These are phyloP conservation scores for Coffea canephora DNA, from an alignment of 257 asterid genomes.

Conservation along the genomic window DNA sequence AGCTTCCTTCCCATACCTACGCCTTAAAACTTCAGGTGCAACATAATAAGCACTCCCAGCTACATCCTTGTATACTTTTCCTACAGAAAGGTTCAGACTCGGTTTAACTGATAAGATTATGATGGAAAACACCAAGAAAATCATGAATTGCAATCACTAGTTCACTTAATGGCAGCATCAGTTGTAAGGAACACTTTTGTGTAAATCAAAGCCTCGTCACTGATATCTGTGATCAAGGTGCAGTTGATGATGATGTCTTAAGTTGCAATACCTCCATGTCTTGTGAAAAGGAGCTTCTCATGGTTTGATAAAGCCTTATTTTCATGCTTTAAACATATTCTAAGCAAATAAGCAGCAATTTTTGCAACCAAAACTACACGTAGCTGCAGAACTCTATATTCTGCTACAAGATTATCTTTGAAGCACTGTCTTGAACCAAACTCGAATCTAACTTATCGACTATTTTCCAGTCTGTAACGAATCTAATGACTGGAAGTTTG, in stretches of 20 bases:
- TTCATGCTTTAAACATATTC: not conserved
- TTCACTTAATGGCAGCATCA: not conserved
- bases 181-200: not conserved
- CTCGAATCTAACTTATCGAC: not conserved
- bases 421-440: not conserved
- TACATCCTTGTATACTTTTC: constrained; percentile 62
- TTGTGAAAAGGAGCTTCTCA: not conserved
- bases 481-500: not conserved
- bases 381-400: not conserved
- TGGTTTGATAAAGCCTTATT: not conserved
- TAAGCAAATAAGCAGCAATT: not conserved
- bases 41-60: constrained; percentile 92
- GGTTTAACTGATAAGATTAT: not conserved
- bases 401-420: not conserved
- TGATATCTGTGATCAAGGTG: no score
- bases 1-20: constrained; percentile 70
- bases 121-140: not conserved
- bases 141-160: not conserved
- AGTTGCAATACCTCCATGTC: not conserved
- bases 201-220: not conserved
- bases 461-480: not conserved
- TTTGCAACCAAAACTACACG: not conserved
- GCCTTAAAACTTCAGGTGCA: constrained; percentile 77
- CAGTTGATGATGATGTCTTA: not conserved
- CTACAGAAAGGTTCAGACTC: constrained; percentile 30